Evolutionary conservation across 306 rosid genomes (phyloP), one percentile per base, ranked within the genome.

Genomic region (Ormosia emarginata): DNA sequence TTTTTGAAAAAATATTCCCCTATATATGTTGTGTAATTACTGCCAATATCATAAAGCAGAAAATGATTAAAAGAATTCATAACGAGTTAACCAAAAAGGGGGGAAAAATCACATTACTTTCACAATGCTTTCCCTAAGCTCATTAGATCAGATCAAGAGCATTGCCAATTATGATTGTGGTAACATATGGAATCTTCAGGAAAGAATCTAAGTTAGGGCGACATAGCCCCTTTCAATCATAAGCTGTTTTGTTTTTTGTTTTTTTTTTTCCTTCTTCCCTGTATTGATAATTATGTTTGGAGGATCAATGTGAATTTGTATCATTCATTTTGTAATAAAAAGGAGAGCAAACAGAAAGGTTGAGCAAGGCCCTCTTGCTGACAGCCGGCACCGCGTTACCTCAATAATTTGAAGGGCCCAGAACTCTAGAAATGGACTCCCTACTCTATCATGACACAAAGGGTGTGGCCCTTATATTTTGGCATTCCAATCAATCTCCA

Each of bases 401-500:
- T 47, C 77, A 76, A 85, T 85, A 63, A 85, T 84, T 76, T 52
- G 59, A 66, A 56, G 87, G 87, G 53, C 59, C 90, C 87, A 49
- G 33, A 75, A 39, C 61, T 67, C 36, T 47, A 11, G 46, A 75
- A 75, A 50, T 79, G 71, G 75, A 74, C 75, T 82, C 79, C 12
- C 12, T 78, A 34, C n/a, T 59, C 77, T 37, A 73, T 52, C 56
- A 47, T 67, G 72, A 36, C 12, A 8, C 36, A 71, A 69, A 50
- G 71, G 46, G 63, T 74, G 71, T 74, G 71, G 33, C 72, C 71
- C 59, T 50, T 75, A 61, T 68, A 56, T 37, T 57, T 49, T 78
- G 34, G 34, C 71, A 43, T 66, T 82, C 55, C 43, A 85, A 67
- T 79, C 63, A 36, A 39, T 50, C 63, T 74, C 12, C 62, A 78